Evolutionary conservation across 768 basidiomycete genomes (phyloP).

Genomic region (Hebeloma cylindrosporum): DNA sequence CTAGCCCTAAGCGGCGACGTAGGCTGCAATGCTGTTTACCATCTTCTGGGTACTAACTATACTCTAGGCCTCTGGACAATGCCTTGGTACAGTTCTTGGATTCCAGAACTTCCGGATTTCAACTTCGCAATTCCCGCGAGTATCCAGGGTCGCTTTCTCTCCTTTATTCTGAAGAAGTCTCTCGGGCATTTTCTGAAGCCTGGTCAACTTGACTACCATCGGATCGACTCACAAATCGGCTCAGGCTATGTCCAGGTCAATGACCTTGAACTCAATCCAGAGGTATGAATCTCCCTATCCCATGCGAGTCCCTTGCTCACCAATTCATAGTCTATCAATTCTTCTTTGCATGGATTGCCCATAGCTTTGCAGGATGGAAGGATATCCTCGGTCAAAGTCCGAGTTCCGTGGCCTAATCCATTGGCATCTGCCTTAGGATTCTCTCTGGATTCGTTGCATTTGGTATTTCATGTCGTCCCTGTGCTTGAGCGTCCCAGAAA

Average conservation of each 20-base stretch:
- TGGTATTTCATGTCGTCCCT: slow-evolving; percentile 56
- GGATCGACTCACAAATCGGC: slow-evolving; percentile 92
- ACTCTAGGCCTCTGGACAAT: slow-evolving; percentile 21
- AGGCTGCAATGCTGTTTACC: too few relatives aligned
- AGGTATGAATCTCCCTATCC: slow-evolving; percentile 47
- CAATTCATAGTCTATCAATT: slow-evolving; percentile 70
- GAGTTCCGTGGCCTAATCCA: slow-evolving; percentile 85
- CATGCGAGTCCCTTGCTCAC: slow-evolving; percentile 11
- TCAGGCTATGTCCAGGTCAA: slow-evolving; percentile 86
- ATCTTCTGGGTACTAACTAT: too few relatives aligned
- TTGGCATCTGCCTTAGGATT: slow-evolving; percentile 71
- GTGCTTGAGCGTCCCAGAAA: slow-evolving; percentile 21
- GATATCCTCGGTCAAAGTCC: slow-evolving; percentile 71
- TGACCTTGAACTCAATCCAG: slow-evolving; percentile 74
- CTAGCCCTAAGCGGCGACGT: too few relatives aligned
- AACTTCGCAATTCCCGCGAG: slow-evolving; percentile 64
- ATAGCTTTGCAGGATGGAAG: slow-evolving; percentile 68
- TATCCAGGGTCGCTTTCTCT: slow-evolving; percentile 87
- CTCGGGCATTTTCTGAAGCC: slow-evolving; percentile 87
- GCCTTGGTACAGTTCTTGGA: slow-evolving; percentile 57
- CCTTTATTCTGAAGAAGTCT: slow-evolving; percentile 80
- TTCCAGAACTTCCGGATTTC: slow-evolving; percentile 65
- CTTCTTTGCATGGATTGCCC: slow-evolving; percentile 62
- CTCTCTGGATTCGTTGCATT: slow-evolving; percentile 64
- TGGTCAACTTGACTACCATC: slow-evolving; percentile 82